phyloP scores from a whole-genome alignment of 495 filamentous ascomycete genomes.

The Penicillium paxilli region DNA sequence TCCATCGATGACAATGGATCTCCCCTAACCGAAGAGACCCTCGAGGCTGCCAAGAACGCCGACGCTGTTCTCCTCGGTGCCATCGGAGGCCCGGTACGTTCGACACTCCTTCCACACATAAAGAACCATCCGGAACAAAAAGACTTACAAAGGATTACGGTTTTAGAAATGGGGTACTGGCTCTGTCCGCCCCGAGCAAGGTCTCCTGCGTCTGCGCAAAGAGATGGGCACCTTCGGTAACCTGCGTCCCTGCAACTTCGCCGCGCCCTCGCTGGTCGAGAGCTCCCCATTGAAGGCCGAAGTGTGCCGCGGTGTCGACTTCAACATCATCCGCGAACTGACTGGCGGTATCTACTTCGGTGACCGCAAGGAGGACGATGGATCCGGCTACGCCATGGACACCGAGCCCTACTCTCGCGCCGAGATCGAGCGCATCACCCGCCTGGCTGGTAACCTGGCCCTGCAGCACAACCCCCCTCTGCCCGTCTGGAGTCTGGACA shows the following conservation, averaged over 20 bases:
- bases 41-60: conserved; percentile 81
- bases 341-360: conserved; percentile 98
- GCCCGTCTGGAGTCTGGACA: conserved; percentile 88
- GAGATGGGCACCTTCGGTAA: conserved; percentile 95
- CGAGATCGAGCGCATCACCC: conserved; percentile 88
- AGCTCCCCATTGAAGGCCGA: conserved; percentile 85
- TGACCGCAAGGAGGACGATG: conserved; percentile 80
- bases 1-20: conserved; percentile 83
- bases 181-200: conserved; percentile 88
- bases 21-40: conserved; percentile 81
- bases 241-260: conserved; percentile 96
- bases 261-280: conserved; percentile 82
- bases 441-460: conserved; percentile 81
- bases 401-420: conserved; percentile 84
- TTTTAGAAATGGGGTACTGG: conserved; percentile 89
- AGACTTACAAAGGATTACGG: background rate
- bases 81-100: conserved; percentile 82
- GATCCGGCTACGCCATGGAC: conserved; percentile 76
- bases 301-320: conserved; percentile 85
- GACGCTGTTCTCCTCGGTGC: conserved; percentile 93
- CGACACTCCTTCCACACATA: conserved; percentile 1
- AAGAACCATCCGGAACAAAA: too few relatives aligned
- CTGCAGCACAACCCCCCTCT: conserved; percentile 75
- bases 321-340: conserved; percentile 92
- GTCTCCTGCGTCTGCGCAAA: conserved; percentile 89